Evolutionary conservation across 2,329 filamentous ascomycete species (phyloP).

Genomic region (Aureobasidium pullulans): DNA sequence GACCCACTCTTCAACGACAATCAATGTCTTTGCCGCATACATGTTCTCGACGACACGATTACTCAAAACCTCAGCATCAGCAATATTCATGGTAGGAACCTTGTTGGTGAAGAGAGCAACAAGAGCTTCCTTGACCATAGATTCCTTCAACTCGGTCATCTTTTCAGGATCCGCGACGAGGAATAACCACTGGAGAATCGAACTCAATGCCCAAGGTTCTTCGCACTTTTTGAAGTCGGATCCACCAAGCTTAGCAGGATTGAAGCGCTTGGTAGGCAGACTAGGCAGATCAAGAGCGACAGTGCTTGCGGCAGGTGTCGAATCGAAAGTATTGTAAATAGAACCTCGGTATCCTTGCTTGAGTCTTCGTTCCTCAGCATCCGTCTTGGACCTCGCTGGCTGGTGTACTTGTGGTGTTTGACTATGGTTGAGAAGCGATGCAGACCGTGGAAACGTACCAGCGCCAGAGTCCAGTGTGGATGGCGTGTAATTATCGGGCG

Average conservation of each 20-base stretch:
- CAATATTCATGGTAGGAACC: constrained; percentile 96
- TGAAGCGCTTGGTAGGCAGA: constrained; percentile 73
- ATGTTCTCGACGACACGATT: constrained; percentile 71
- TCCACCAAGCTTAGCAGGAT: constrained; percentile 72
- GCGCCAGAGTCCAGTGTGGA: constrained; percentile 8
- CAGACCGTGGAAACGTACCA: constrained; percentile 56
- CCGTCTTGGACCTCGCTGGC: constrained; percentile 88
- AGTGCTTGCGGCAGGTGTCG: constrained; percentile 30
- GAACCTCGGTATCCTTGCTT: constrained; percentile 40
- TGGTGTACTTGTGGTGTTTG: constrained; percentile 70
- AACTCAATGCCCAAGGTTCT: constrained; percentile 89
- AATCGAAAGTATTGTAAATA: constrained; percentile 42
- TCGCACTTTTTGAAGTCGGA: constrained; percentile 76
- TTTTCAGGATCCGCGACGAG: constrained; percentile 71
- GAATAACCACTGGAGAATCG: constrained; percentile 79
- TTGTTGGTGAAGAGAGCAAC: constrained; percentile 87
- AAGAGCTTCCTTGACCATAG: constrained; percentile 78
- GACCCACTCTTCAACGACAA: constrained; percentile 95
- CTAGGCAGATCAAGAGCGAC: constrained; percentile 76
- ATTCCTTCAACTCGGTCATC: constrained; percentile 77
- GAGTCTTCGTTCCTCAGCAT: constrained; percentile 64
- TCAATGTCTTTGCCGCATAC: constrained; percentile 67
- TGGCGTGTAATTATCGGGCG: constrained; percentile 8
- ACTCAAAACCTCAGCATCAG: constrained; percentile 84
- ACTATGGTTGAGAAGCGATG: constrained; percentile 75